Evolutionary conservation across 139 green algal genomes (phyloP).

Genomic region (Closterium sp.): DNA sequence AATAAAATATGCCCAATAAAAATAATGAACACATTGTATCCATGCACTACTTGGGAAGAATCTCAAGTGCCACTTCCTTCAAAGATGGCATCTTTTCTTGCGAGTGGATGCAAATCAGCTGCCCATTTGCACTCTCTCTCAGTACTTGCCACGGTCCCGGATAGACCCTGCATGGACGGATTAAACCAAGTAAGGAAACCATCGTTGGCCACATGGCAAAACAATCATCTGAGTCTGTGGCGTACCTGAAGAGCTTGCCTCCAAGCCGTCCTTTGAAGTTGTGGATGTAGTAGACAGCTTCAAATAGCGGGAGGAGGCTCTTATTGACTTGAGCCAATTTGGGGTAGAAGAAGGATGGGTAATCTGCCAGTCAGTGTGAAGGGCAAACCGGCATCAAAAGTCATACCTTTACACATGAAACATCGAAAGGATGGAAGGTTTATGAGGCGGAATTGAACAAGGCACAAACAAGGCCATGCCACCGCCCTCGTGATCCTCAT

Average conservation of each 20-base stretch:
- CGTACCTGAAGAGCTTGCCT: slow-evolving; percentile 41
- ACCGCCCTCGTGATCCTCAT: not conserved
- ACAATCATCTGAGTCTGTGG: too few species aligned
- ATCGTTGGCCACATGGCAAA: too few species aligned
- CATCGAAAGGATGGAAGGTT: too few species aligned
- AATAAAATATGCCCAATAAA: too few species aligned
- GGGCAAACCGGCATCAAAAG: too few species aligned
- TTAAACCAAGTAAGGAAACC: too few species aligned
- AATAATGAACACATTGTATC: not conserved
- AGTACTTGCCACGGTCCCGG: slow-evolving; percentile 82
- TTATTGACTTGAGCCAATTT: slow-evolving; percentile 70
- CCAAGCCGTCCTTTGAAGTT: slow-evolving; percentile 79
- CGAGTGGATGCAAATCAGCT: slow-evolving; percentile 60
- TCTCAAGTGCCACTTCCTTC: slow-evolving; percentile 77
- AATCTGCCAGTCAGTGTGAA: slow-evolving; percentile 61
- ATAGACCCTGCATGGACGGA: slow-evolving; percentile 69
- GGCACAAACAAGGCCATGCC: not conserved
- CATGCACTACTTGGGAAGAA: slow-evolving; percentile 53
- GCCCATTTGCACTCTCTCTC: slow-evolving; percentile 39
- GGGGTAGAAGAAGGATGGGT: slow-evolving; percentile 77
- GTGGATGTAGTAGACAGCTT: slow-evolving; percentile 78
- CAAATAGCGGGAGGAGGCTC: slow-evolving; percentile 66
- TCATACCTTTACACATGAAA: too few species aligned
- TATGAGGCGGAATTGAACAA: not conserved
- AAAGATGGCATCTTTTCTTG: slow-evolving; percentile 66